Conservation (phyloP, 257 asterid genomes). For the Asclepias syriaca region DNA sequence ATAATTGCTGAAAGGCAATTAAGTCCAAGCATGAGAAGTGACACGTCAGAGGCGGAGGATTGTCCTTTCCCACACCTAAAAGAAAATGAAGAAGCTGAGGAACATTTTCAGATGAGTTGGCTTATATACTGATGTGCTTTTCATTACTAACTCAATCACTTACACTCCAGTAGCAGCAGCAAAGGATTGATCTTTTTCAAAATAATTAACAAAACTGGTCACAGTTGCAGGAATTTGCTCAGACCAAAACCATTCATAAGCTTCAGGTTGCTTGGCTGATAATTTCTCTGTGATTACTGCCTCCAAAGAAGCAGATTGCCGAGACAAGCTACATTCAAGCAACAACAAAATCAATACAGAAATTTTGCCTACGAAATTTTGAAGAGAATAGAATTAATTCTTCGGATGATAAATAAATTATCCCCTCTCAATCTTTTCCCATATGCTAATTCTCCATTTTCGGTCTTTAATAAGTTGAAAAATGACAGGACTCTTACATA, state of each 20-base stretch:
- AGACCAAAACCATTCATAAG: slow-evolving; percentile 84
- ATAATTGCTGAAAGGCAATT: slow-evolving; percentile 82
- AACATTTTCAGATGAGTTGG: background rate
- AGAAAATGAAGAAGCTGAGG: slow-evolving; percentile 20
- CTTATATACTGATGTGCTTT: background rate
- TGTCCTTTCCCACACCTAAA: slow-evolving; percentile 52
- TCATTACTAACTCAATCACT: slow-evolving; percentile 23
- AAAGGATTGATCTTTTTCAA: slow-evolving; percentile 65
- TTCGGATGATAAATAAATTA: background rate
- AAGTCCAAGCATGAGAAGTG: slow-evolving; percentile 85
- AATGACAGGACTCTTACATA: background rate
- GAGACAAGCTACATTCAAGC: slow-evolving; percentile 49
- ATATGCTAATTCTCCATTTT: background rate
- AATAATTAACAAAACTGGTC: slow-evolving; percentile 59
- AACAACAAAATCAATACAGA: slow-evolving; percentile 18
- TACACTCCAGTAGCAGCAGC: slow-evolving; percentile 65
- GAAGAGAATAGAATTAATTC: slow-evolving; percentile 1
- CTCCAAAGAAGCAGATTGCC: slow-evolving; percentile 88
- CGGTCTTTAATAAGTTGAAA: background rate
- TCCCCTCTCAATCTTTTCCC: background rate
- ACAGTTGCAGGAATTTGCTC: slow-evolving; percentile 74
- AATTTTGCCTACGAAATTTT: slow-evolving; percentile 4
- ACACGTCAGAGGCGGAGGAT: slow-evolving; percentile 49
- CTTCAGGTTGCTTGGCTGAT: slow-evolving; percentile 67
- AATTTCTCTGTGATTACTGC: slow-evolving; percentile 64